Evolutionary conservation across 331 rosid genomes (phyloP), one percentile per base, ranked within the genome.

Genomic region (Prunus yedoensis): DNA sequence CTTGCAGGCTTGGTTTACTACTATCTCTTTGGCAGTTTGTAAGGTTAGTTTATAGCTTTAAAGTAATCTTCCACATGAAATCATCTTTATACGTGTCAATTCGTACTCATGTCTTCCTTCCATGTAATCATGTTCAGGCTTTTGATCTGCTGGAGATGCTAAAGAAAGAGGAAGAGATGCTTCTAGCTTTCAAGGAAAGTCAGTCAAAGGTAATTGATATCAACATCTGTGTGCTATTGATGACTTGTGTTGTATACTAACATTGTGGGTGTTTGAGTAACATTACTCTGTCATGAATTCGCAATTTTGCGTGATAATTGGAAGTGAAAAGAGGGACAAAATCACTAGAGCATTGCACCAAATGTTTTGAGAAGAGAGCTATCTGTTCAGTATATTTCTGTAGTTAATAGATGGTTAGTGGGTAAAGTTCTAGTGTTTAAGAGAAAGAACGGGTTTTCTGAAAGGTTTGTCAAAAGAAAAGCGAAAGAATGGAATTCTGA

Each of bases 161-260:
- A 45, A 92, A 90, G 84, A 90, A 85, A 81, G 99, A 95, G 79
- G 97, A 92, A 46, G 97, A 92, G 74, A 88, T 95, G 91, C 92
- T 95, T 70, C 80, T 86, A 63, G 90, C 94, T 28, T 78, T 92
- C 20, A 90, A 90, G 86, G 91, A 90, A 68, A 92, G 73, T 78
- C 88, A 84, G 71, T 85, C 86, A 23, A 87, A 92, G 97, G 99
- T 90, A 86, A 46, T n/a, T 46, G 23, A 45, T 66, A 20, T 20
- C 74, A 74, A 72, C 65, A 51, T 54, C 18, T 20, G 5, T 56
- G 58, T 45, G 32, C 54, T 52, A 63, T 51, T 25, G 52, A 45
- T 15, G 21, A 43, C n/a, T 4, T 43, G 5, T 41, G 15, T 21
- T 66, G 32, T 43, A 5, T 21, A n/a, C 18, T 32, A n/a, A 18